These are phyloP conservation scores for Pythium phragmiticola DNA, from an alignment of 352 stramenopile species.

Conservation along the genomic window DNA sequence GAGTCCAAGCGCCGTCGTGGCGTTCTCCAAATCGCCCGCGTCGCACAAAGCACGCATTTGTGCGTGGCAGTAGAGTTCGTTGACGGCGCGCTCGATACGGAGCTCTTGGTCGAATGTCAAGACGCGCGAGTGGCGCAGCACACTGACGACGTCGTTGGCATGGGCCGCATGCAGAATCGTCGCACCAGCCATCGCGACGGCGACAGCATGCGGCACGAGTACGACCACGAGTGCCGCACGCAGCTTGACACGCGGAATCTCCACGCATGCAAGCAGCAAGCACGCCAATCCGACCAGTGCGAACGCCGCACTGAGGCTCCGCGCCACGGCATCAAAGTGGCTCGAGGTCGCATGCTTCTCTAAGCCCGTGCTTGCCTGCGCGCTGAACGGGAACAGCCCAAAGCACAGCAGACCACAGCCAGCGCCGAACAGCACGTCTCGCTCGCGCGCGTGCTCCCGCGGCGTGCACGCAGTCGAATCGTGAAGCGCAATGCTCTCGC, in stretches of 20 bases:
- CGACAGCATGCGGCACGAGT: constrained; percentile 6
- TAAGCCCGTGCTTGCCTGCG: background rate
- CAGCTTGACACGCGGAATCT: constrained; percentile 21
- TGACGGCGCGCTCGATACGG: constrained; percentile 21
- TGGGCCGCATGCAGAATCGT: constrained; percentile 8
- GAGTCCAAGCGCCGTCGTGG: constrained; percentile 11
- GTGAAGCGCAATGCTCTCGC: background rate
- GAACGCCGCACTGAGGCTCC: constrained; percentile 20
- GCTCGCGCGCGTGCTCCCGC: constrained; percentile 12
- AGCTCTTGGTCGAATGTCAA: constrained; percentile 13
- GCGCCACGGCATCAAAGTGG: constrained; percentile 26
- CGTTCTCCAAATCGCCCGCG: background rate
- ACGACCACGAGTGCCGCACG: constrained; percentile 16
- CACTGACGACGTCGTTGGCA: constrained; percentile 19
- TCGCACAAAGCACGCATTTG: constrained; percentile 18
- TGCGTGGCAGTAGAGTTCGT: constrained; percentile 26
- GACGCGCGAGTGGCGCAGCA: constrained; percentile 15
- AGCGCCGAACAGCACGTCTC: constrained; percentile 33
- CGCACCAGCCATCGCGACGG: background rate
- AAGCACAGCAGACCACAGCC: constrained; percentile 32
- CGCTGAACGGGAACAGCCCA: constrained; percentile 32
- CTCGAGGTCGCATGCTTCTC: background rate
- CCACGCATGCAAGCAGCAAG: constrained; percentile 28
- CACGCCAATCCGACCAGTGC: constrained; percentile 21
- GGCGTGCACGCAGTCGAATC: background rate